These are phyloP conservation scores for Sclerotinia subarctica DNA, from an alignment of 2,329 filamentous ascomycete species.

Conservation along the genomic window DNA sequence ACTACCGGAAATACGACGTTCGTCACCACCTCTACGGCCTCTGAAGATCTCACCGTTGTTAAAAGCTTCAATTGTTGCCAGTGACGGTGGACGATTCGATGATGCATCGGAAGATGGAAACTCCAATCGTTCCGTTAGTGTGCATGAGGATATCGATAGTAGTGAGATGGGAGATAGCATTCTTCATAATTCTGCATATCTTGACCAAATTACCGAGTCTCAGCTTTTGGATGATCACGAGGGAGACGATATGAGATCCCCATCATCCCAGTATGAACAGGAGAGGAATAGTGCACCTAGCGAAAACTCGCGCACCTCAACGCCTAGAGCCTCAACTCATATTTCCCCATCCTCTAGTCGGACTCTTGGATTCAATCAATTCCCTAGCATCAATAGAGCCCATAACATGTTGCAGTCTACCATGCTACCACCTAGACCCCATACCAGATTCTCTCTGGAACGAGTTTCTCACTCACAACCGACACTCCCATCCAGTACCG, in stretches of 20 bases:
- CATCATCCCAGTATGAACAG: slow-evolving; percentile 17
- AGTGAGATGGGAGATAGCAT: slow-evolving; percentile 33
- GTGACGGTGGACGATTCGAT: slow-evolving; percentile 37
- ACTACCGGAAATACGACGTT: slow-evolving; percentile 16
- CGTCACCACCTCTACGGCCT: background rate
- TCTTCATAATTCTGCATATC: slow-evolving; percentile 35
- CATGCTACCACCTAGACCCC: slow-evolving; percentile 30
- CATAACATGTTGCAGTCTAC: slow-evolving; percentile 32
- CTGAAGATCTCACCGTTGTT: slow-evolving; percentile 13
- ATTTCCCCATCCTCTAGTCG: slow-evolving; percentile 33
- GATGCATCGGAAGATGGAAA: slow-evolving; percentile 38
- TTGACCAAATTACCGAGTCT: slow-evolving; percentile 37
- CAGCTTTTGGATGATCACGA: slow-evolving; percentile 32
- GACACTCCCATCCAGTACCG: slow-evolving; percentile 20
- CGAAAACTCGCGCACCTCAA: slow-evolving; percentile 35
- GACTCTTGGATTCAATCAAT: background rate
- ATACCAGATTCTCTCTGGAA: slow-evolving; percentile 31
- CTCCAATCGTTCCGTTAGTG: slow-evolving; percentile 30
- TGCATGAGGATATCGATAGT: slow-evolving; percentile 22
- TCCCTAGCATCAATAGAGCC: background rate
- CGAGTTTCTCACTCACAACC: slow-evolving; percentile 37
- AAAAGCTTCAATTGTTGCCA: slow-evolving; percentile 29
- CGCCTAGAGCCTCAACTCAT: slow-evolving; percentile 51
- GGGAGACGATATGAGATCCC: slow-evolving; percentile 36
- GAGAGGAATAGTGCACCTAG: background rate